phyloP scores from a whole-genome alignment of 768 basidiomycete genomes.

The Porphyrellus cyaneotinctus region DNA sequence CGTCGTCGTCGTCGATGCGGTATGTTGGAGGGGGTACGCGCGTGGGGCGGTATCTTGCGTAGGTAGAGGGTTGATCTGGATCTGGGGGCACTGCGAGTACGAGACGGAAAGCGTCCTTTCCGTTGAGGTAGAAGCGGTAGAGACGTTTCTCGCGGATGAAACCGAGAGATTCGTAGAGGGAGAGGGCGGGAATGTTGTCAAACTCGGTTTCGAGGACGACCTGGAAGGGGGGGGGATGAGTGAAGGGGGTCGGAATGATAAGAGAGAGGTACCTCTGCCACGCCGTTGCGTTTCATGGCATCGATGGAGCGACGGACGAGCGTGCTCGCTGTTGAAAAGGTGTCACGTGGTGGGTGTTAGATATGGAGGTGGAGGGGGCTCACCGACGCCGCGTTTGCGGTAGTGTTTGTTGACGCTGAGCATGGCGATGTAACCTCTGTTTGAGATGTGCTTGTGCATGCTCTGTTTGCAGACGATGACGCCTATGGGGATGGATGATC shows the following conservation, averaged over 20 bases:
- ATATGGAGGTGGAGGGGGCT: conserved; percentile 28
- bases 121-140: conserved; percentile 93
- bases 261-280: conserved; percentile 70
- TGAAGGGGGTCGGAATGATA: neutral
- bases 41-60: conserved; percentile 11
- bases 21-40: conserved; percentile 18
- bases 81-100: conserved; percentile 55
- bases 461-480: conserved; percentile 98
- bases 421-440: conserved; percentile 98
- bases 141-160: conserved; percentile 96
- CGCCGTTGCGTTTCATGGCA: conserved; percentile 77
- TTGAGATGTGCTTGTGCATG: conserved; percentile 66
- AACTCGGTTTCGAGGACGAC: conserved; percentile 94
- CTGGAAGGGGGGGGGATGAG: conserved; percentile 35
- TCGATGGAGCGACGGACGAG: conserved; percentile 81
- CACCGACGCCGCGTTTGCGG: conserved; percentile 91
- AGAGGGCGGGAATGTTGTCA: conserved; percentile 85
- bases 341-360: neutral
- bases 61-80: conserved; percentile 18
- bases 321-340: conserved; percentile 59
- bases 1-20: conserved; percentile 25
- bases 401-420: conserved; percentile 81
- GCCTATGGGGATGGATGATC: conserved; percentile 62
- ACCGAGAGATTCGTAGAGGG: conserved; percentile 86
- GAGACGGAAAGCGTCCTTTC: conserved; percentile 91